Conservation (phyloP, 495 filamentous ascomycete species). For the Hyphodiscus hymeniophilus region DNA sequence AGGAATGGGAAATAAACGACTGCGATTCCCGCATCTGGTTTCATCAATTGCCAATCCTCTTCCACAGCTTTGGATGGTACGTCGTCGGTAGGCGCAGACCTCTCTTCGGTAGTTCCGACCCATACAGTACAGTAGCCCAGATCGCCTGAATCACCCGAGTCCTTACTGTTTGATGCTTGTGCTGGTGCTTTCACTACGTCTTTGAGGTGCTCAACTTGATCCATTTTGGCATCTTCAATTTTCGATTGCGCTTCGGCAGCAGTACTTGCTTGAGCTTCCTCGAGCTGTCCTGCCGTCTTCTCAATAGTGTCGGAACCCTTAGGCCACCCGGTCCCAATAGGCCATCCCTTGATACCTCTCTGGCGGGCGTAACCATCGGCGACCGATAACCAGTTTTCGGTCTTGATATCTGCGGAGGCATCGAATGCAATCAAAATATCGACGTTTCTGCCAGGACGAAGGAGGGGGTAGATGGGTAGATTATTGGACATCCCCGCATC, state of each 20-base stretch:
- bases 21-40: slow-evolving; percentile 74
- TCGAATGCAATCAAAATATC: slow-evolving; percentile 91
- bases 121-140: slow-evolving; percentile 90
- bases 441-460: slow-evolving; percentile 77
- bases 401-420: slow-evolving; percentile 73
- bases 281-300: slow-evolving; percentile 53
- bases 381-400: slow-evolving; percentile 87
- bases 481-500: slow-evolving; percentile 99
- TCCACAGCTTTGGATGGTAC: slow-evolving; percentile 54
- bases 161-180: slow-evolving; percentile 20
- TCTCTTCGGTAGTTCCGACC: slow-evolving; percentile 76
- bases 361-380: slow-evolving; percentile 88
- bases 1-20: slow-evolving; percentile 89
- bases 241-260: slow-evolving; percentile 52
- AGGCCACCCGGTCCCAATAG: slow-evolving; percentile 86
- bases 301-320: slow-evolving; percentile 42
- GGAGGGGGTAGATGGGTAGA: slow-evolving; percentile 86
- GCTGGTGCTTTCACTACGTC: slow-evolving; percentile 11
- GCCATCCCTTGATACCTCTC: slow-evolving; percentile 87
- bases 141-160: slow-evolving; percentile 39
- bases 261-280: slow-evolving; percentile 56
- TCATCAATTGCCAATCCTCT: slow-evolving; percentile 65
- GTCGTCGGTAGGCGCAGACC: slow-evolving; percentile 42
- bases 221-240: slow-evolving; percentile 51
- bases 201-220: slow-evolving; percentile 29